phyloP scores from a whole-genome alignment of 2,329 filamentous ascomycete species.

The Ophiosphaerella korrae region DNA sequence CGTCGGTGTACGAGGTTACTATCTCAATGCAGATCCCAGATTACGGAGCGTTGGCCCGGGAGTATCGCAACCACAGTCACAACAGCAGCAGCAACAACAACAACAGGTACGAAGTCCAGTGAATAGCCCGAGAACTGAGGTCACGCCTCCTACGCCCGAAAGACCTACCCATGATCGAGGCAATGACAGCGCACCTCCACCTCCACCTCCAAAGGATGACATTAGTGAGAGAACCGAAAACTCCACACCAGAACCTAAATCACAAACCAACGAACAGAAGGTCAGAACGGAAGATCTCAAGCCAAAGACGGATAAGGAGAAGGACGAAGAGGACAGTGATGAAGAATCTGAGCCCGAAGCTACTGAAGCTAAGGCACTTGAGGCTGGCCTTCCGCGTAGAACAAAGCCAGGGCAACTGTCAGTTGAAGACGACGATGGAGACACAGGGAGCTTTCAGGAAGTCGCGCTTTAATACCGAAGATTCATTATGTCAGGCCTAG shows the following conservation, averaged over 20 bases:
- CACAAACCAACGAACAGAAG: conserved; percentile 41
- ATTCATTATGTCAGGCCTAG: neutral
- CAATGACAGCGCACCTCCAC: conserved; percentile 34
- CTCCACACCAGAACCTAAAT: conserved; percentile 28
- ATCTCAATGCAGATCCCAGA: conserved; percentile 82
- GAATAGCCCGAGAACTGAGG: conserved; percentile 54
- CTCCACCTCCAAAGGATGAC: conserved; percentile 43
- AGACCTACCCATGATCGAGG: conserved; percentile 31
- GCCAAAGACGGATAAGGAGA: conserved; percentile 34
- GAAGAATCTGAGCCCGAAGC: conserved; percentile 26
- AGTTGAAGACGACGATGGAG: conserved; percentile 37
- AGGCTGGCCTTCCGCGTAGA: conserved; percentile 35
- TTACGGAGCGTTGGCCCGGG: conserved; percentile 58
- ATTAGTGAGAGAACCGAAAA: conserved; percentile 25
- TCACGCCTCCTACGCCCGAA: conserved; percentile 59
- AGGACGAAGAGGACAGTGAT: conserved; percentile 30
- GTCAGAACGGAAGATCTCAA: conserved; percentile 42
- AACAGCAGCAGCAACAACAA: conserved; percentile 22
- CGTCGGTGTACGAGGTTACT: conserved; percentile 92
- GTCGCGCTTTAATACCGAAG: conserved; percentile 27
- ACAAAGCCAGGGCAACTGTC: conserved; percentile 32
- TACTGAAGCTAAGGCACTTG: conserved; percentile 30
- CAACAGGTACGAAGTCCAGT: conserved; percentile 37
- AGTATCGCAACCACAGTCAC: conserved; percentile 29
- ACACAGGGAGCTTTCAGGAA: conserved; percentile 43